Evolutionary conservation across 495 filamentous ascomycete genomes (phyloP).

Genomic region (Friedmanniomyces endolithicus): DNA sequence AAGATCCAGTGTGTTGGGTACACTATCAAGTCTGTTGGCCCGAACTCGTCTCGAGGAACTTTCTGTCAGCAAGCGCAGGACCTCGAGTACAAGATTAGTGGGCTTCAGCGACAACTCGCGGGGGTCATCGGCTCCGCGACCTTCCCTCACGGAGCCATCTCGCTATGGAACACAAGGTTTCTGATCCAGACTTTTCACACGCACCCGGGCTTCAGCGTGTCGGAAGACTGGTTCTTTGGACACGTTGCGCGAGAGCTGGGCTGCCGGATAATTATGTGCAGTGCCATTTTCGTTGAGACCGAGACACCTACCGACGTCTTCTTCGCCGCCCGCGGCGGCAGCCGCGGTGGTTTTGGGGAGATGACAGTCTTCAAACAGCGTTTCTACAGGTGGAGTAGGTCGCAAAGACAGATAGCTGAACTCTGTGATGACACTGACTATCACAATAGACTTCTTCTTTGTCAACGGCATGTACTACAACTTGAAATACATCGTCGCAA

Average conservation of each 20-base stretch:
- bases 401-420: background rate
- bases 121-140: constrained; percentile 34
- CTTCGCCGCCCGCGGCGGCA: constrained; percentile 26
- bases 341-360: constrained; percentile 39
- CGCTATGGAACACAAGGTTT: constrained; percentile 35
- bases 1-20: constrained; percentile 34
- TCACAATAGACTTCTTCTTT: constrained; percentile 34
- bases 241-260: constrained; percentile 35
- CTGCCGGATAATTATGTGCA: constrained; percentile 39
- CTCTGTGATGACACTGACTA: constrained; percentile 7
- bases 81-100: constrained; percentile 35
- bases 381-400: constrained; percentile 33
- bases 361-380: constrained; percentile 41
- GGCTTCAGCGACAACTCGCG: constrained; percentile 33
- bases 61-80: constrained; percentile 38
- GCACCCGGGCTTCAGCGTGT: constrained; percentile 36
- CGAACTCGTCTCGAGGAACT: constrained; percentile 26
- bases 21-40: constrained; percentile 35
- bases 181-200: constrained; percentile 34
- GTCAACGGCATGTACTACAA: constrained; percentile 39
- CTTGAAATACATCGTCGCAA: constrained; percentile 34
- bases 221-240: constrained; percentile 39
- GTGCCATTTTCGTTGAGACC: constrained; percentile 39
- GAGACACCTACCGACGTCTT: constrained; percentile 36
- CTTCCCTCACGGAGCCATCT: constrained; percentile 36